Conservation (phyloP, 1,284 basidiomycete genomes). For the Papiliotrema nemorosa region DNA sequence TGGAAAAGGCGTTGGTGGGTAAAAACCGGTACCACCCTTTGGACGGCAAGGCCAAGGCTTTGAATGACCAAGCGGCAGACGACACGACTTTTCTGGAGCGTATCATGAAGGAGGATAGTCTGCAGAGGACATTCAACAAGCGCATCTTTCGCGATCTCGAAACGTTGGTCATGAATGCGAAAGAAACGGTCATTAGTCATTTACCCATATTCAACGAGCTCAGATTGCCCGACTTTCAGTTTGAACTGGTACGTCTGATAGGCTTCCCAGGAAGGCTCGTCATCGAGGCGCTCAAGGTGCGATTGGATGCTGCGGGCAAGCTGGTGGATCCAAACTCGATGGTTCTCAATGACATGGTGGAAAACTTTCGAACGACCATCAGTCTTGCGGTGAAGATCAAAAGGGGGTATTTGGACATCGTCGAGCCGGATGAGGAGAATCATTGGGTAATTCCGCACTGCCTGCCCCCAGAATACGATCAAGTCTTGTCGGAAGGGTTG, state of each 20-base stretch:
- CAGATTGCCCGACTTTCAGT: constrained; percentile 88
- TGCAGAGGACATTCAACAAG: constrained; percentile 91
- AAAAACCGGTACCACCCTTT: constrained; percentile 41
- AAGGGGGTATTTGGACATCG: constrained; percentile 84
- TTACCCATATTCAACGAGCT: constrained; percentile 53
- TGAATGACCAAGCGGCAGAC: constrained; percentile 49
- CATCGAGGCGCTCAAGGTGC: constrained; percentile 82
- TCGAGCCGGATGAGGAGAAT: constrained; percentile 76
- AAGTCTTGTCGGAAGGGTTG: constrained; percentile 81
- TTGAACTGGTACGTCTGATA: constrained; percentile 87
- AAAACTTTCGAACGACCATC: constrained; percentile 88
- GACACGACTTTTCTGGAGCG: constrained; percentile 86
- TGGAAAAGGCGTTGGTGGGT: constrained; percentile 51
- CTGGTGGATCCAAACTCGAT: constrained; percentile 79
- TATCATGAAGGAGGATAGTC: constrained; percentile 90
- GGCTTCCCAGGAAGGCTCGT: constrained; percentile 93
- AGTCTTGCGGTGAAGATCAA: constrained; percentile 92
- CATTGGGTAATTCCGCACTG: constrained; percentile 87
- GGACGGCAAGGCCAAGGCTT: constrained; percentile 29
- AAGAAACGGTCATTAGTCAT: constrained; percentile 80
- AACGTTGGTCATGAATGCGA: constrained; percentile 78
- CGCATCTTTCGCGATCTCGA: constrained; percentile 86
- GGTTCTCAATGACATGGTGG: constrained; percentile 93
- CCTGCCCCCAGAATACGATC: constrained; percentile 84
- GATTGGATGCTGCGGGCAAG: constrained; percentile 85